Evolutionary conservation across 768 basidiomycete species (phyloP), one percentile per base, ranked within the genome.

Genomic region (Obba rivulosa): DNA sequence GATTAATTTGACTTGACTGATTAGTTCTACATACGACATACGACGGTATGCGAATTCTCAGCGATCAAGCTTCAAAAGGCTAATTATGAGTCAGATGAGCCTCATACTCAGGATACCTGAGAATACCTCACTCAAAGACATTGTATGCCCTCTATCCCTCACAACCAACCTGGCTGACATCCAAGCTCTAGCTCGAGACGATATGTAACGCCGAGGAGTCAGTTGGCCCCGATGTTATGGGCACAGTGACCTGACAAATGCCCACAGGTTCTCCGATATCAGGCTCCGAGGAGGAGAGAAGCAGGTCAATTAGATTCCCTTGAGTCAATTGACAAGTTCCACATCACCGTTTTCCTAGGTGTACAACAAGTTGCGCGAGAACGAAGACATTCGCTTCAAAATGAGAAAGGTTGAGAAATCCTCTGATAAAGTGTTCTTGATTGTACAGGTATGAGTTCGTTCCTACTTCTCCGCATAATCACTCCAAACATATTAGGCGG

Each of bases 381-480:
- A 89, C 48, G 71, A 73, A n/a, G 91, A 92, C 51, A 87, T 94
- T 49, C 83, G 91, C 1, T 96, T 80, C 63, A 74, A 79, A 38
- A 64, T 86, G 4, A 82, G 81, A 64, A 89, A 82, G 53, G 66
- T 85, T 4, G 83, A 85, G 39, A 82, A 76, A 53, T 75, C 83
- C 0, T 64, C 73, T 3, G 90, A 95, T 62, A 95, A 95, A 62
- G 75, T 88, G 9, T 83, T 88, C 62, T 61, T 94, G 5, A 68
- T 92, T 36, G 80, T 92, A 4, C 92, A 95, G 67, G 87, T 87
- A 31, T 5, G 41, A 48, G 65, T 37, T 34, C 4, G 4, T 7
- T 34, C 22, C 25, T 34, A 37, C 17, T 46, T 21, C 8, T 20
- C 13, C 24, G 17, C 45, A 22, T 20, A 3, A 8, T 17, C 45